Percentiles rank a stretch among this genome's conserved stretches.
Evolutionary conservation across 495 filamentous ascomycete genomes (phyloP).

Genomic region (Aspergillus ellipticus): DNA sequence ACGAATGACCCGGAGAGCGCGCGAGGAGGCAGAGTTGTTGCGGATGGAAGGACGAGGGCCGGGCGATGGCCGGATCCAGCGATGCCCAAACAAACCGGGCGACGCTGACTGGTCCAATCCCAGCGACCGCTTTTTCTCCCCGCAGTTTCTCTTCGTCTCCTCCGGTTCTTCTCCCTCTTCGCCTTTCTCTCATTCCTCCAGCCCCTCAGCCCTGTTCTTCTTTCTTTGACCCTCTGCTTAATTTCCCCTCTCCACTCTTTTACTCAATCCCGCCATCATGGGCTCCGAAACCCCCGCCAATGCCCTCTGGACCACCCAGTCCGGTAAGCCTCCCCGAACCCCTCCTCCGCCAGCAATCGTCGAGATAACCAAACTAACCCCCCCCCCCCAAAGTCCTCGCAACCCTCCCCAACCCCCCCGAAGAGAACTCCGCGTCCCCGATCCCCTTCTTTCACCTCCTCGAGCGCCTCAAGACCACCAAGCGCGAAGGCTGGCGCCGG

Average conservation of each 20-base stretch:
- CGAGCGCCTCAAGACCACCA: slow-evolving; percentile 88
- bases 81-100: background rate
- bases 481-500: slow-evolving; percentile 91
- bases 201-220: slow-evolving; percentile 1
- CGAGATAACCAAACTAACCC: background rate
- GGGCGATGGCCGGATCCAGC: no score
- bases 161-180: slow-evolving; percentile 4
- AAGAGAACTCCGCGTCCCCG: slow-evolving; percentile 64
- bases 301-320: slow-evolving; percentile 27
- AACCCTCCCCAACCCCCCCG: slow-evolving; percentile 48
- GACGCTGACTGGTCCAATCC: background rate
- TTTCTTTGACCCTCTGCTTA: background rate
- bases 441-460: slow-evolving; percentile 91
- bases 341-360: background rate
- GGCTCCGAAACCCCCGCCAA: slow-evolving; percentile 27
- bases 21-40: background rate
- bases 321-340: slow-evolving; percentile 16
- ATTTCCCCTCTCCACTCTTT: background rate
- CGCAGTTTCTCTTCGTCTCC: slow-evolving; percentile 6
- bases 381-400: slow-evolving; percentile 40
- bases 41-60: no score
- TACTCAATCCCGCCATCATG: slow-evolving; percentile 23
- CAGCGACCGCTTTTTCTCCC: slow-evolving; percentile 6
- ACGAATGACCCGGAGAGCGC: background rate
- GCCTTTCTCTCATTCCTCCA: slow-evolving; percentile 10